Conservation (phyloP, 2,329 filamentous ascomycete genomes). For the Fusarium algeriense region DNA sequence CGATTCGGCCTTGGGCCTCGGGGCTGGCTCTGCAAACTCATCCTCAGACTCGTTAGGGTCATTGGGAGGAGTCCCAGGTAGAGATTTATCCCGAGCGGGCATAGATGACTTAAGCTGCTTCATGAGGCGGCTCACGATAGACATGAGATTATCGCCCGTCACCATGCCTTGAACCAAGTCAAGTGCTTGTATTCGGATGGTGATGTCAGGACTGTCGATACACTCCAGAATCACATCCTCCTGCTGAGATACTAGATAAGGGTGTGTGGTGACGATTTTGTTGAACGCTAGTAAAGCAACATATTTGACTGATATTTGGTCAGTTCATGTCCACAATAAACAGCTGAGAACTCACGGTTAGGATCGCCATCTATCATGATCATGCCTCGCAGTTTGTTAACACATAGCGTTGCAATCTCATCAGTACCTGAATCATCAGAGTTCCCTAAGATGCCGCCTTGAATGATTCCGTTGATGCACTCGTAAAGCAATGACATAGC, state of each 20-base stretch:
- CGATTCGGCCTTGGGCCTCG: conserved; percentile 53
- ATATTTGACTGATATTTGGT: conserved; percentile 80
- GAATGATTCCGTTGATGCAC: conserved; percentile 98
- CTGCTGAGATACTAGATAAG: conserved; percentile 88
- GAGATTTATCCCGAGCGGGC: conserved; percentile 61
- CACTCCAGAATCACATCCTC: conserved; percentile 97
- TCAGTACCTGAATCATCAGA: conserved; percentile 86
- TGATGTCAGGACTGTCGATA: conserved; percentile 95
- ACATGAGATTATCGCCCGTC: conserved; percentile 83
- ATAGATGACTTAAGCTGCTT: conserved; percentile 81
- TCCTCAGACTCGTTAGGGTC: conserved; percentile 63
- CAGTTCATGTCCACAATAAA: conserved; percentile 13
- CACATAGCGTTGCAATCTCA: conserved; percentile 91
- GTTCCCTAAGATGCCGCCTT: conserved; percentile 91
- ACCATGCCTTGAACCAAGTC: conserved; percentile 96
- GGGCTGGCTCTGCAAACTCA: conserved; percentile 55
- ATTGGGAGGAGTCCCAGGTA: conserved; percentile 59
- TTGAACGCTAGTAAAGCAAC: conserved; percentile 96
- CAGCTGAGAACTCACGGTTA: conserved; percentile 74
- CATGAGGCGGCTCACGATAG: conserved; percentile 88
- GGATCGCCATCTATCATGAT: conserved; percentile 92
- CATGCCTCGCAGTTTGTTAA: conserved; percentile 93
- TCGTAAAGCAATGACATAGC: conserved; percentile 99
- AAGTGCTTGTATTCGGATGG: conserved; percentile 91
- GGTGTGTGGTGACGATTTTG: conserved; percentile 90